These are phyloP conservation scores for Candida boidinii DNA, from an alignment of 805 yeast genomes.

Conservation along the genomic window DNA sequence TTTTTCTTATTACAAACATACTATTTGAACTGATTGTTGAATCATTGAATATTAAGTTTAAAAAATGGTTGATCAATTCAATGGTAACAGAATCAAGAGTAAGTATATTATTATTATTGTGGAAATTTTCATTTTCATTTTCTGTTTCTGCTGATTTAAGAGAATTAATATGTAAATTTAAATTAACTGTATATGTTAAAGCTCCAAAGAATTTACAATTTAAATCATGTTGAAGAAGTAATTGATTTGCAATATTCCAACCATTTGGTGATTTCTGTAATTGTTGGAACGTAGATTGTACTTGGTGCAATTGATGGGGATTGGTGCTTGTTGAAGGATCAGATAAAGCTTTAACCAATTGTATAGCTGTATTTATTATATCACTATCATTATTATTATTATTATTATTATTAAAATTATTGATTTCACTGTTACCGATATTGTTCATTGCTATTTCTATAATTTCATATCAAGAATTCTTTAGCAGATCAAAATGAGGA, in stretches of 20 bases:
- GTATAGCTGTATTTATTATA: too few relatives aligned
- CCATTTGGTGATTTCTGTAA: conserved; percentile 53
- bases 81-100: conserved; percentile 4
- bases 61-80: conserved; percentile 8
- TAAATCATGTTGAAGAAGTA: conserved; percentile 32
- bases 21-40: conserved; percentile 11
- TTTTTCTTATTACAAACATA: conserved; percentile 44
- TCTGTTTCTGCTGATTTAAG: too few relatives aligned
- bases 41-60: conserved; percentile 8
- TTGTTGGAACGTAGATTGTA: conserved; percentile 49
- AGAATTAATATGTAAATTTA: conserved; percentile 24
- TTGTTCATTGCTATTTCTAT: too few relatives aligned
- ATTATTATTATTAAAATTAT: too few relatives aligned
- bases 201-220: conserved; percentile 75
- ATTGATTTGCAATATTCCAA: conserved; percentile 43
- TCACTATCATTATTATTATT: too few relatives aligned
- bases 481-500: too few relatives aligned
- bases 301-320: conserved; percentile 27
- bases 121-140: conserved; percentile 3
- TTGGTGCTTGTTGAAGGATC: conserved; percentile 28
- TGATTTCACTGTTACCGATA: too few relatives aligned
- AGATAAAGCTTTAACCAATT: conserved; percentile 35
- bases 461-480: too few relatives aligned
- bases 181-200: conserved; percentile 59
- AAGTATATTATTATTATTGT: conserved; percentile 4